Evolutionary conservation across 352 stramenopile genomes (phyloP), one percentile per base, ranked within the genome.

Genomic region (Globisporangium abappressorium): DNA sequence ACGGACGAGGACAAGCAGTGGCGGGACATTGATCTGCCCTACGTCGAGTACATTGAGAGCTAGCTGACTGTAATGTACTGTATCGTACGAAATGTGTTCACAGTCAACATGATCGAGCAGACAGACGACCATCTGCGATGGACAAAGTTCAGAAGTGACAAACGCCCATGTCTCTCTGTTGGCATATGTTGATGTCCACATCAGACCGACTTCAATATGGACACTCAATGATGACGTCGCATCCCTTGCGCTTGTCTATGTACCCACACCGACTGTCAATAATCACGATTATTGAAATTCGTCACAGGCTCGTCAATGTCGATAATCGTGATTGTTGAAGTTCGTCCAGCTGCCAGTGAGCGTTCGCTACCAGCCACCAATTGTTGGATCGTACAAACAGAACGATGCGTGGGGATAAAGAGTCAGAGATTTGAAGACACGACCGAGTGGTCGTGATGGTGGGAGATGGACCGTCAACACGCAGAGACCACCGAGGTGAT

Each of bases 11-110:
- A 92, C 61, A 88, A 88, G 53, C 71, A 79, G 22, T 93, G 81
- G 85, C 71, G 81, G 5, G 62, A 76, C 43, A 72, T 81, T 61
- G 85, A 93, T 57, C 71, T 90, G 43, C 74, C 83, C 9, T 90
- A 91, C 63, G 83, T 92, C 72, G 85, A 91, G 73, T 91, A 92
- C 69, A 79, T 77, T 3, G 85, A 91, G 64, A 82, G 74, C 28
- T 92, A 61, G 76, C 5, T 14, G 11, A 6, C 5, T 20, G 20
- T 38, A 15, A 14, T 6, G 36, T 54, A 11, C 30, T 33, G 30
- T 33, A 33, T 33, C 30, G 30, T 5, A 33, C 30, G 11, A 30
- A 26, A 18, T 18, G 41, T 46, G 14, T 12, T 18, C 38, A 5
- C 15, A 46, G 12, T 43, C 3, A 43, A 5, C 30, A 33, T 46